These are phyloP conservation scores for Rhizodiscina lignyota DNA, from an alignment of 495 filamentous ascomycete genomes.

Conservation along the genomic window DNA sequence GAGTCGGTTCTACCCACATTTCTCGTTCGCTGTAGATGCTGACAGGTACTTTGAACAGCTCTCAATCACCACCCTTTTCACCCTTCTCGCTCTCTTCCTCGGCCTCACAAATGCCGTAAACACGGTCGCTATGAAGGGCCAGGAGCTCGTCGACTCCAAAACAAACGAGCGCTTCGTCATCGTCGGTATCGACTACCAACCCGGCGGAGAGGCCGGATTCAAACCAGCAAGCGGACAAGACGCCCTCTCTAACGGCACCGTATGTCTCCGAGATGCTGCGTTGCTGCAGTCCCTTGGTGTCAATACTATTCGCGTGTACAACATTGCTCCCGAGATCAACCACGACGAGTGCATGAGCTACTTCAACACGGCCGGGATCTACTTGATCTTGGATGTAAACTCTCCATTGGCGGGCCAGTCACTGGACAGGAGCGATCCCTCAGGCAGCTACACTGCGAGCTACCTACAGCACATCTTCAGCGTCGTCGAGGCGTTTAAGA, in stretches of 20 bases:
- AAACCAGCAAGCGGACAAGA: constrained; percentile 41
- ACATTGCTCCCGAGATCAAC: constrained; percentile 66
- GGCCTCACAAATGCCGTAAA: constrained; percentile 39
- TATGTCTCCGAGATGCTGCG: constrained; percentile 80
- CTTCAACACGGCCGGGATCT: constrained; percentile 74
- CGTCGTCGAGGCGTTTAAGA: constrained; percentile 87
- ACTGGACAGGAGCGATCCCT: constrained; percentile 52
- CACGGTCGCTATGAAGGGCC: constrained; percentile 53
- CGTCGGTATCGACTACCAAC: constrained; percentile 87
- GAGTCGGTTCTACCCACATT: too few relatives aligned
- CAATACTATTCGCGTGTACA: constrained; percentile 91
- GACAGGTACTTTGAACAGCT: too few relatives aligned
- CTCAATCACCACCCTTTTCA: too few relatives aligned
- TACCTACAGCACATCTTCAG: constrained; percentile 79
- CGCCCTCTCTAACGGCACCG: constrained; percentile 54
- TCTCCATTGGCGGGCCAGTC: constrained; percentile 66
- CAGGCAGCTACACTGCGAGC: constrained; percentile 47
- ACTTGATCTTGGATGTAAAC: constrained; percentile 76
- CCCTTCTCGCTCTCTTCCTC: too few relatives aligned
- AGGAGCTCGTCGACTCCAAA: constrained; percentile 68
- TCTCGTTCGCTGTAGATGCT: too few relatives aligned
- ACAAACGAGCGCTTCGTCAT: constrained; percentile 74
- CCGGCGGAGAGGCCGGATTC: constrained; percentile 74
- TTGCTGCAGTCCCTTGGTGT: constrained; percentile 76
- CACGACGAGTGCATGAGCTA: constrained; percentile 82